Percentiles rank a stretch among this genome's conserved stretches.
Evolutionary conservation across 2,329 filamentous ascomycete species (phyloP).

Genomic region (Aspergillus awamori): DNA sequence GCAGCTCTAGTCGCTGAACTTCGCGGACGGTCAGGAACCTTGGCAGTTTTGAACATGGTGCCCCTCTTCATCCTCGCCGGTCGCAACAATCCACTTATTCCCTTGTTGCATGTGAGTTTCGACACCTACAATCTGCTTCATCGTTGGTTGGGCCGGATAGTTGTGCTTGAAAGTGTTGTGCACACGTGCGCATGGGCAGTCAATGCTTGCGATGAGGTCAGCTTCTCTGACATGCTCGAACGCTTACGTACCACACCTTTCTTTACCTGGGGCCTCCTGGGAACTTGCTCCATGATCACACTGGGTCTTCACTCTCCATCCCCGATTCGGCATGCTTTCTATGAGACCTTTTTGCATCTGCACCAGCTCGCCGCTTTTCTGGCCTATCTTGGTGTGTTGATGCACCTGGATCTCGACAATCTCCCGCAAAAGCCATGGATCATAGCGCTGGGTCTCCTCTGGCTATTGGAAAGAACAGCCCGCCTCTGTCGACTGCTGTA

Average conservation of each 20-base stretch:
- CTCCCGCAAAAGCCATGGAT: slow-evolving; percentile 48
- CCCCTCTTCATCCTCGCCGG: slow-evolving; percentile 86
- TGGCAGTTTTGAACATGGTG: slow-evolving; percentile 88
- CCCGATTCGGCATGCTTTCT: slow-evolving; percentile 49
- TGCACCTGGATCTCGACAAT: slow-evolving; percentile 47
- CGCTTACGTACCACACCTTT: slow-evolving; percentile 44
- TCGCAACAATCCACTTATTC: slow-evolving; percentile 90
- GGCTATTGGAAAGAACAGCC: slow-evolving; percentile 47
- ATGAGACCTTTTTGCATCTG: slow-evolving; percentile 52
- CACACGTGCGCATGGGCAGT: slow-evolving; percentile 78
- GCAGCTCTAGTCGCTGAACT: slow-evolving; percentile 74
- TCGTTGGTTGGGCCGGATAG: slow-evolving; percentile 77
- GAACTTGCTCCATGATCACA: slow-evolving; percentile 43
- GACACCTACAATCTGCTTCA: slow-evolving; percentile 94
- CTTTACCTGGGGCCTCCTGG: slow-evolving; percentile 50
- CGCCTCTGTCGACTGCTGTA: slow-evolving; percentile 55
- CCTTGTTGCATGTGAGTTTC: slow-evolving; percentile 81
- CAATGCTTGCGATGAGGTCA: slow-evolving; percentile 58
- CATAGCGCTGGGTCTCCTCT: slow-evolving; percentile 40
- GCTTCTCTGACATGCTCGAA: slow-evolving; percentile 35
- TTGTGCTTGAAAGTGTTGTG: slow-evolving; percentile 69
- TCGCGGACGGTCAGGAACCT: slow-evolving; percentile 79
- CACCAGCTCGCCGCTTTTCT: slow-evolving; percentile 50
- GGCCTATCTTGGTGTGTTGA: slow-evolving; percentile 48
- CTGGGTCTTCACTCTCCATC: slow-evolving; percentile 50